Base-by-base conservation (phyloP, 345 rosid species). In the Hypericum androsaemum region DNA sequence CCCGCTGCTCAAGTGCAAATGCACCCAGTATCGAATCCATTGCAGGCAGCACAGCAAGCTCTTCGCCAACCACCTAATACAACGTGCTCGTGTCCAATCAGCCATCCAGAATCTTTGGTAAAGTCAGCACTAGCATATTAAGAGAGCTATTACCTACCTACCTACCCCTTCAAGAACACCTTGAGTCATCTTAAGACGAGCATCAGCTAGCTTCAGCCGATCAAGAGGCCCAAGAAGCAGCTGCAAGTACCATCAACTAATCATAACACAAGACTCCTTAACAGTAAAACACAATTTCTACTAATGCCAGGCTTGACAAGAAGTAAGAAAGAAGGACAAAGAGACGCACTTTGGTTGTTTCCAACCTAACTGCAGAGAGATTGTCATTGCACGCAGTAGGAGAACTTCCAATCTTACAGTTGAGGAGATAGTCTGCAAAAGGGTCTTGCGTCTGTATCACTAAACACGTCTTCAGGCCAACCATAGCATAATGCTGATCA, bases 81-180 rank as follows among this genome's bases (percentile, higher is more conserved):
- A 67, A 40, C 7, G 54, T 37, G 36, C 50, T 62, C 8, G 36
- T 39, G 52, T 42, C 45, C 38, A 40, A 52, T 15, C 42, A 36
- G 6, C 39, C 45, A 38, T 12, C 16, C 43, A 7, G 32, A 14
- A 39, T 17, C n/a, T 38, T 6, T 1, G 49, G 4, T 13, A 46
- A 46, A 28, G 3, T 43, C 10, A 9, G 0, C 12, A 50, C 49
- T 51, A 43, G 41, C 38, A 53, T 17, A 59, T 37, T 28, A 50
- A 59, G 64, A 12, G 45, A 22, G 12, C 11, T 53, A 59, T 65
- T 64, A 80, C 88, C 47, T 83, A 80, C 88, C 47, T 83, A 80
- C 94, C 86, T 60, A 86, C 85, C 97, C 86, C 95, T 80, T 83
- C 92, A 45, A 86, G 87, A 65, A 86, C 83, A 53, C 94, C 96